Base-by-base conservation (phyloP, 1,139 yeast genomes). In the Kluyveromyces sp. region DNA sequence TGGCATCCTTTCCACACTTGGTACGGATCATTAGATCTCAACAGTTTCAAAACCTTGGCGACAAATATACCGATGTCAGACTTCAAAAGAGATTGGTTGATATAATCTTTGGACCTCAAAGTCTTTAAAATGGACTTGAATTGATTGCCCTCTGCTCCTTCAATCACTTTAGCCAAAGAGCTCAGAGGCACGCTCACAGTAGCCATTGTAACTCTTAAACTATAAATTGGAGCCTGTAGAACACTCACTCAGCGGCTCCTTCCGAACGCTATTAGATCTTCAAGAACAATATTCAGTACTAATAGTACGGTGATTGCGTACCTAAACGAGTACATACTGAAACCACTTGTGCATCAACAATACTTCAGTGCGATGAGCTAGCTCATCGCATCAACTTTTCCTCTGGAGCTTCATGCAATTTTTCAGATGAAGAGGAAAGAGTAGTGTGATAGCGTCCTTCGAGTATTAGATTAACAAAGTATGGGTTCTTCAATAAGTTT, bases 1-100 rank as follows among this genome's bases (percentile, higher is more conserved):
- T 77, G 79, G 30, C 77, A 69, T 2, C 84, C 88, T 54, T 77
- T 73, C 88, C 89, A 83, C 51, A 75, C 71, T 41, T 69, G 66
- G 46, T 67, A 69, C 25, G 68, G 68, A 29, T 70, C 68, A 46
- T 73, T 72, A 2, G 84, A 71, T 47, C 71, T 68, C 41, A 78
- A 57, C 35, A 81, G 65, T 53, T 78, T 80, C 49, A 74, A 62
- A 17, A 78, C 67, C 44, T 83, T 70, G 7, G 81, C 69, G 28
- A 75, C 71, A 36, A 82, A 64, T 52, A 80, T 81, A 47, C 73
- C 73, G 39, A 77, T 57, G 31, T 81, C 84, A 16, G 77, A 63
- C 53, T 77, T 76, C 32, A 76, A 58, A 33, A 74, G 65, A 32
- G 59, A 53, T 28, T 67, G 63, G 47, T 77, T 63, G 2, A 70